phyloP scores from a whole-genome alignment of 306 rosid genomes.

The Corylus americana region DNA sequence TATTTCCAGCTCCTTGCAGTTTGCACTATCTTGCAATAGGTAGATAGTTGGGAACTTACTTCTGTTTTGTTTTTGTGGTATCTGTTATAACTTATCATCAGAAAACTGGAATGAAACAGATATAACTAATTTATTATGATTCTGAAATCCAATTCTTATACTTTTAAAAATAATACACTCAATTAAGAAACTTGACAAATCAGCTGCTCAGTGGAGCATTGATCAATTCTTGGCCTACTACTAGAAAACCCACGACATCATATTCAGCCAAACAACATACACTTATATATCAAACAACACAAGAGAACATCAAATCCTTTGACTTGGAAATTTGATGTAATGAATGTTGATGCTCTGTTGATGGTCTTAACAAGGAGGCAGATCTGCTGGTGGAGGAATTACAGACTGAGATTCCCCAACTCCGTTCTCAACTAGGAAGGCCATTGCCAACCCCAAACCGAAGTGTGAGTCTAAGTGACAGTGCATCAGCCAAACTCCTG shows the following conservation, averaged over 20 bases:
- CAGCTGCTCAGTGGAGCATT: slow-evolving; percentile 27
- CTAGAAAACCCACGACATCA: slow-evolving; percentile 23
- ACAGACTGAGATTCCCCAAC: slow-evolving; percentile 68
- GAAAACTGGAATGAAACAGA: slow-evolving; percentile 23
- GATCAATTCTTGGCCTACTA: slow-evolving; percentile 30
- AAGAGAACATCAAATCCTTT: slow-evolving; percentile 26
- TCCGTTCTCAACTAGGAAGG: slow-evolving; percentile 86
- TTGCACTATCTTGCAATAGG: not conserved
- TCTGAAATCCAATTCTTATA: slow-evolving; percentile 26
- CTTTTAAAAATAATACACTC: slow-evolving; percentile 22
- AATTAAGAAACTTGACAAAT: slow-evolving; percentile 30
- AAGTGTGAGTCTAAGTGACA: slow-evolving; percentile 89
- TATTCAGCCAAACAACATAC: slow-evolving; percentile 4
- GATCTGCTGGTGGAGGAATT: slow-evolving; percentile 90
- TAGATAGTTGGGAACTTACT: slow-evolving; percentile 5
- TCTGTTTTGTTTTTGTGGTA: slow-evolving; percentile 5
- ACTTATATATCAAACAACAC: slow-evolving; percentile 3
- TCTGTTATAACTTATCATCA: slow-evolving; percentile 6
- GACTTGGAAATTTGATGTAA: slow-evolving; percentile 24
- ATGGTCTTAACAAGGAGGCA: slow-evolving; percentile 67
- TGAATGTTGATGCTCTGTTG: slow-evolving; percentile 23
- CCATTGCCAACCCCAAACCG: slow-evolving; percentile 69
- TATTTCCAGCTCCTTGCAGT: not conserved
- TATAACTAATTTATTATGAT: not conserved
- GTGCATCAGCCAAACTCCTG: slow-evolving; percentile 92